These are phyloP conservation scores for Chaetomium olivaceum DNA, from an alignment of 2,329 filamentous ascomycete genomes.

Conservation along the genomic window DNA sequence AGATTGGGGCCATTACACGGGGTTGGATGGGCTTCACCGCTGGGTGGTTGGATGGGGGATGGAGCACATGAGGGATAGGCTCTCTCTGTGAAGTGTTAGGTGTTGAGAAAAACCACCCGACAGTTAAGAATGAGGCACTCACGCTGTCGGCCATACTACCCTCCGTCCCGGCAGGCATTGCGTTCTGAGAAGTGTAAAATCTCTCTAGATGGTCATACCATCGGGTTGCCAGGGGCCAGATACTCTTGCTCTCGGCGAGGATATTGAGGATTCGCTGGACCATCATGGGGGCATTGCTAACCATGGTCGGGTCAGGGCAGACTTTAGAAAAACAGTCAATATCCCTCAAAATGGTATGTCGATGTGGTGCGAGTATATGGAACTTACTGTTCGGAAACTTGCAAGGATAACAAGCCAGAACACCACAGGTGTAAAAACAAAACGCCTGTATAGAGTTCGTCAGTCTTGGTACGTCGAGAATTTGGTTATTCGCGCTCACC, in stretches of 20 bases:
- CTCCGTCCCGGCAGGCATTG: constrained; percentile 43
- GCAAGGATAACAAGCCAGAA: constrained; percentile 54
- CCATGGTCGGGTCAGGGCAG: constrained; percentile 45
- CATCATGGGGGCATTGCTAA: constrained; percentile 47
- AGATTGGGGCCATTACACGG: constrained; percentile 7
- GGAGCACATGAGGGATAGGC: constrained; percentile 36
- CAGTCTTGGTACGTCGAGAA: background rate
- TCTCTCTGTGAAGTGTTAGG: constrained; percentile 30
- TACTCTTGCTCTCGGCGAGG: constrained; percentile 49
- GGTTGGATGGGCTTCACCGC: constrained; percentile 26
- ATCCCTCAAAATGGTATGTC: background rate
- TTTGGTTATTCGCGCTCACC: constrained; percentile 36
- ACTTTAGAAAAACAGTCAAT: constrained; percentile 39
- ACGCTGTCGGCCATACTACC: constrained; percentile 54
- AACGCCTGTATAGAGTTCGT: constrained; percentile 42
- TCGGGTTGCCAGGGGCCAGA: constrained; percentile 55
- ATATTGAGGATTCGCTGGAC: constrained; percentile 49
- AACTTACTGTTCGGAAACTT: constrained; percentile 52
- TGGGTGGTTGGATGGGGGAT: constrained; percentile 28
- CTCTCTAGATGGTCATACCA: constrained; percentile 54
- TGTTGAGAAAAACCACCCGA: background rate
- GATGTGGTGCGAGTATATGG: background rate
- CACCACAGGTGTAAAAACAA: constrained; percentile 56
- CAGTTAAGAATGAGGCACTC: constrained; percentile 25
- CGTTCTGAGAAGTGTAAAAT: constrained; percentile 48